phyloP scores from a whole-genome alignment of 352 stramenopile genomes.

The Globisporangium acanthophoron region DNA sequence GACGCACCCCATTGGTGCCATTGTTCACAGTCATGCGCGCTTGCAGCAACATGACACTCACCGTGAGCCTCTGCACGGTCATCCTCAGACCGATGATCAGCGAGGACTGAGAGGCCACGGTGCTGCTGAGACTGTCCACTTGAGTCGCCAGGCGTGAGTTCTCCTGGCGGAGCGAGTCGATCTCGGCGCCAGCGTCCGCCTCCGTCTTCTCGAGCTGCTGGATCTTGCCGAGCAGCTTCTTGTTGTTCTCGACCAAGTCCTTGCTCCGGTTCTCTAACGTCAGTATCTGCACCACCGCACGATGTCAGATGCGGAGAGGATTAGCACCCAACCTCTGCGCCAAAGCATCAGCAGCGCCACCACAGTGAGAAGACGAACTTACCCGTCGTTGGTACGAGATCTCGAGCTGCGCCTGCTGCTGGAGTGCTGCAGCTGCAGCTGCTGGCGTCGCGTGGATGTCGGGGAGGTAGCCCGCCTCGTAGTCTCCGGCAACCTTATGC shows the following conservation, averaged over 20 bases:
- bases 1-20: background rate
- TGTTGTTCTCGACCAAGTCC: constrained; percentile 64
- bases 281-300: constrained; percentile 26
- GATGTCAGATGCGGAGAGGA: background rate
- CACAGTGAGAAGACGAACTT: background rate
- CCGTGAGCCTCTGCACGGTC: constrained; percentile 42
- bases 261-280: constrained; percentile 54
- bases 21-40: background rate
- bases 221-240: constrained; percentile 59
- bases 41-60: constrained; percentile 13
- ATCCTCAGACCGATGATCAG: constrained; percentile 54
- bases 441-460: constrained; percentile 30
- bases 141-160: constrained; percentile 33
- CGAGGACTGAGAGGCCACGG: constrained; percentile 46
- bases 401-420: constrained; percentile 67
- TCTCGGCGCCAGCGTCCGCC: constrained; percentile 26
- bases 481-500: constrained; percentile 16
- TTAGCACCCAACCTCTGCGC: background rate
- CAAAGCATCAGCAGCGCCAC: background rate
- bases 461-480: constrained; percentile 27
- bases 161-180: constrained; percentile 30
- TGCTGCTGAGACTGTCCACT: constrained; percentile 39
- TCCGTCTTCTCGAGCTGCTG: constrained; percentile 53
- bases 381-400: constrained; percentile 66
- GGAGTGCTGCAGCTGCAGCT: constrained; percentile 30